Evolutionary conservation across 495 filamentous ascomycete species (phyloP).

Genomic region (Penicillium desertorum): DNA sequence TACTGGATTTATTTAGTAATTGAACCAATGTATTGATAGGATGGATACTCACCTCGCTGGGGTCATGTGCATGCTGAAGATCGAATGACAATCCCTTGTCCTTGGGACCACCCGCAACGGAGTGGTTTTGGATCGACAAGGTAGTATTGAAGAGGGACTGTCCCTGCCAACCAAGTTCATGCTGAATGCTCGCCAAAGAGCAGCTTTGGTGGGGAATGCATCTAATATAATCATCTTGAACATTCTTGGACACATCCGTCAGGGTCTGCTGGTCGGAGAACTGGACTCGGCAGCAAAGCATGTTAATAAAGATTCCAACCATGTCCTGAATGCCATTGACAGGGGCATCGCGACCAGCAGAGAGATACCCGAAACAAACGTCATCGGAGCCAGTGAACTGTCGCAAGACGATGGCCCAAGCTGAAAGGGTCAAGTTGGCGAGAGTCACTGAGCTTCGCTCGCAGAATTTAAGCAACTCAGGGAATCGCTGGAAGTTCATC

Average conservation of each 20-base stretch:
- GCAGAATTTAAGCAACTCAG: constrained; percentile 48
- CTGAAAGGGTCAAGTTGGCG: constrained; percentile 52
- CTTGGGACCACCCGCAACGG: constrained; percentile 31
- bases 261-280: constrained; percentile 36
- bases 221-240: constrained; percentile 51
- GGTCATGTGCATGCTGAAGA: constrained; percentile 44
- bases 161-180: constrained; percentile 51
- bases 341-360: constrained; percentile 50
- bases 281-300: constrained; percentile 54
- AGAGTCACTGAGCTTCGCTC: constrained; percentile 48
- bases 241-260: constrained; percentile 40
- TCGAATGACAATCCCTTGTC: constrained; percentile 42
- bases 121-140: constrained; percentile 54
- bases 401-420: constrained; percentile 57
- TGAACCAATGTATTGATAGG: neutral
- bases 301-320: constrained; percentile 57
- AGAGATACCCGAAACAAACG: constrained; percentile 59
- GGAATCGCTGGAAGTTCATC: constrained; percentile 40
- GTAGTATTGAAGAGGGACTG: constrained; percentile 58
- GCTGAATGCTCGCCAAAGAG: constrained; percentile 56
- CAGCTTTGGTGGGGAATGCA: constrained; percentile 52
- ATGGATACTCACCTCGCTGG: constrained; percentile 42
- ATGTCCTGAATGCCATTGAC: constrained; percentile 52
- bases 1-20: constrained; percentile 33
- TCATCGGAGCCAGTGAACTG: constrained; percentile 52